These are phyloP conservation scores for Paramyrothecium roridum DNA, from an alignment of 2,329 filamentous ascomycete genomes.

Conservation along the genomic window DNA sequence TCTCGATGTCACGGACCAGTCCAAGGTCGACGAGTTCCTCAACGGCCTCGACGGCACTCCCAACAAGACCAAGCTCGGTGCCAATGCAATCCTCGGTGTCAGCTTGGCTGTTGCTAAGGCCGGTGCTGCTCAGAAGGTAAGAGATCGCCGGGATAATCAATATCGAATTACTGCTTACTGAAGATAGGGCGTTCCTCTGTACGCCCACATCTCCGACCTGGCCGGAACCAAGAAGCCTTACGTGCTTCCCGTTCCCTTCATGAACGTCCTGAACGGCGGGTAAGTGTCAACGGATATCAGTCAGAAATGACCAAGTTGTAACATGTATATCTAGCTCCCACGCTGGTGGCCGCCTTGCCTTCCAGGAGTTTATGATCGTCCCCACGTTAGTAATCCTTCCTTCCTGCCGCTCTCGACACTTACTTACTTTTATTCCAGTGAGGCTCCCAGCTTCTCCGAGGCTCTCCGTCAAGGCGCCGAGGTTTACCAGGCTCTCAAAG, in stretches of 20 bases:
- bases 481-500: slow-evolving; percentile 97
- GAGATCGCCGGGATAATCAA: slow-evolving; percentile 7
- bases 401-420: background rate
- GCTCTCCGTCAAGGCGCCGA: slow-evolving; percentile 94
- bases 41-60: slow-evolving; percentile 79
- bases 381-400: slow-evolving; percentile 56
- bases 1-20: slow-evolving; percentile 84
- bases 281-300: slow-evolving; percentile 22
- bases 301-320: slow-evolving; percentile 1
- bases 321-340: slow-evolving; percentile 65
- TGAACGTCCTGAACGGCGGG: slow-evolving; percentile 86
- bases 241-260: slow-evolving; percentile 86
- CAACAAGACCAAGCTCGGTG: slow-evolving; percentile 86
- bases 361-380: slow-evolving; percentile 97
- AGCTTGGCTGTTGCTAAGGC: slow-evolving; percentile 83
- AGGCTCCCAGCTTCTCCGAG: slow-evolving; percentile 89
- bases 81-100: slow-evolving; percentile 86
- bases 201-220: slow-evolving; percentile 83
- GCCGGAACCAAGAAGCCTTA: slow-evolving; percentile 90
- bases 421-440: slow-evolving; percentile 38
- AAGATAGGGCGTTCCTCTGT: slow-evolving; percentile 70
- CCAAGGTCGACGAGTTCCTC: slow-evolving; percentile 79
- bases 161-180: too few relatives aligned
- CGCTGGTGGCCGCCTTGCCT: slow-evolving; percentile 91
- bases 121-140: slow-evolving; percentile 79